Conservation (phyloP, 1,284 basidiomycete genomes). For the Moesziomyces parantarcticus region DNA sequence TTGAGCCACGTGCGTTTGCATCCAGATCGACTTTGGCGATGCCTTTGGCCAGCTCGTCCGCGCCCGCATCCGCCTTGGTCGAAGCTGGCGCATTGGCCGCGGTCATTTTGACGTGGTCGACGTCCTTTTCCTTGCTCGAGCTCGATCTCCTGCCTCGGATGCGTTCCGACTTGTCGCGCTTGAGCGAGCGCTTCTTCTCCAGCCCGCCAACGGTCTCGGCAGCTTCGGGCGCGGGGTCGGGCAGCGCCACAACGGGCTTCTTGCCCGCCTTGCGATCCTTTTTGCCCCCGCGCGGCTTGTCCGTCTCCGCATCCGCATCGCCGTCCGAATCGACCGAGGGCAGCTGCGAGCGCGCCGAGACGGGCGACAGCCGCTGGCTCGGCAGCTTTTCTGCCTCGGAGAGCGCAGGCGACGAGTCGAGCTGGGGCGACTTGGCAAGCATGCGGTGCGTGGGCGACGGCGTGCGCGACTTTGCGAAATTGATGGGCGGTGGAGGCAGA, state of each 20-base stretch:
- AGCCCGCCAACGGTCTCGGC: slow-evolving; percentile 6
- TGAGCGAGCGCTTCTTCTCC: slow-evolving; percentile 32
- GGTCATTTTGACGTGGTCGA: slow-evolving; percentile 25
- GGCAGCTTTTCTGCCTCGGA: background rate
- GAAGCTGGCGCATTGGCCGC: slow-evolving; percentile 5
- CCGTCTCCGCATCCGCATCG: slow-evolving; percentile 41
- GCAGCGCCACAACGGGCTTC: background rate
- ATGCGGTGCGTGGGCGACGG: slow-evolving; percentile 35
- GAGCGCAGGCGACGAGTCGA: slow-evolving; percentile 16
- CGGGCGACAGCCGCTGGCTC: slow-evolving; percentile 22
- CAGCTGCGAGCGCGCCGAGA: slow-evolving; percentile 15
- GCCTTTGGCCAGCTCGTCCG: slow-evolving; percentile 11
- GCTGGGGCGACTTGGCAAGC: slow-evolving; percentile 29
- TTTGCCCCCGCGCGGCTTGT: slow-evolving; percentile 5
- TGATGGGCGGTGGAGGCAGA: slow-evolving; percentile 34
- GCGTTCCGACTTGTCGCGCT: slow-evolving; percentile 45
- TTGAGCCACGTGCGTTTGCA: background rate
- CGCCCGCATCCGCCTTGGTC: background rate
- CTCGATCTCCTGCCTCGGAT: slow-evolving; percentile 36
- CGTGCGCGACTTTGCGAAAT: slow-evolving; percentile 23
- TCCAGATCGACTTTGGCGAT: slow-evolving; percentile 15
- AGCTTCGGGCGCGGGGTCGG: background rate
- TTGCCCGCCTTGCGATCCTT: slow-evolving; percentile 5
- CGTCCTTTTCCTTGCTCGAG: slow-evolving; percentile 45
- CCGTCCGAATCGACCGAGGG: slow-evolving; percentile 34